A percentile compares a stretch with the other conserved stretches of the same genome.
Conservation (phyloP, 2,329 filamentous ascomycete species). For the Monilinia laxa region DNA sequence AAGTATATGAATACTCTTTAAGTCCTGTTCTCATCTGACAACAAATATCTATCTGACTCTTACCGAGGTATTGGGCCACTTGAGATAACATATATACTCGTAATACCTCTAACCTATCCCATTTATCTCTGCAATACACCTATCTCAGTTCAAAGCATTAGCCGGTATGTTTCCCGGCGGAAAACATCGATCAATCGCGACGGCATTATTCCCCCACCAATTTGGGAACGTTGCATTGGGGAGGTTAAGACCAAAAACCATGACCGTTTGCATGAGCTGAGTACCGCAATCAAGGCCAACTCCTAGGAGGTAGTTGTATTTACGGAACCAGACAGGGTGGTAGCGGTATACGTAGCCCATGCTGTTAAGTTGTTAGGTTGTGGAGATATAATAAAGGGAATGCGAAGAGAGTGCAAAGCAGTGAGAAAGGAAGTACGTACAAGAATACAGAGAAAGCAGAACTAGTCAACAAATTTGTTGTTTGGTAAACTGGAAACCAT, state of each 20-base stretch:
- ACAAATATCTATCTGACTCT: too few relatives aligned
- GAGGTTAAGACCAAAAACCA: slow-evolving; percentile 56
- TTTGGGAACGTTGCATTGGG: slow-evolving; percentile 34
- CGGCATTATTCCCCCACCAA: slow-evolving; percentile 40
- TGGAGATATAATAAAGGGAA: background rate
- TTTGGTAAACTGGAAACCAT: slow-evolving; percentile 38
- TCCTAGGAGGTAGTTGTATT: slow-evolving; percentile 77
- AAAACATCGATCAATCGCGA: slow-evolving; percentile 36
- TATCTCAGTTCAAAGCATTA: background rate
- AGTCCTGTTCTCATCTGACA: too few relatives aligned
- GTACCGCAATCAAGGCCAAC: slow-evolving; percentile 70
- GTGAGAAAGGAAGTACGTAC: slow-evolving; percentile 17
- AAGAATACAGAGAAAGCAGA: slow-evolving; percentile 36
- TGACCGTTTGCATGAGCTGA: slow-evolving; percentile 64
- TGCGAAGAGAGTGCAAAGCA: background rate
- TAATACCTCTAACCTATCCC: too few relatives aligned
- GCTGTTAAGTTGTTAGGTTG: background rate
- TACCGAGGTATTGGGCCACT: too few relatives aligned
- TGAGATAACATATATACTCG: too few relatives aligned
- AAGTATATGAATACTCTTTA: too few relatives aligned
- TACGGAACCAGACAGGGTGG: slow-evolving; percentile 63
- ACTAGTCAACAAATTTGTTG: slow-evolving; percentile 38
- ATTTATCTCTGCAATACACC: too few relatives aligned
- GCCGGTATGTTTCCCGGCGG: slow-evolving; percentile 26
- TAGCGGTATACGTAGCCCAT: slow-evolving; percentile 29